phyloP scores from a whole-genome alignment of 805 yeast genomes.

The Metschnikowia vanudenii region DNA sequence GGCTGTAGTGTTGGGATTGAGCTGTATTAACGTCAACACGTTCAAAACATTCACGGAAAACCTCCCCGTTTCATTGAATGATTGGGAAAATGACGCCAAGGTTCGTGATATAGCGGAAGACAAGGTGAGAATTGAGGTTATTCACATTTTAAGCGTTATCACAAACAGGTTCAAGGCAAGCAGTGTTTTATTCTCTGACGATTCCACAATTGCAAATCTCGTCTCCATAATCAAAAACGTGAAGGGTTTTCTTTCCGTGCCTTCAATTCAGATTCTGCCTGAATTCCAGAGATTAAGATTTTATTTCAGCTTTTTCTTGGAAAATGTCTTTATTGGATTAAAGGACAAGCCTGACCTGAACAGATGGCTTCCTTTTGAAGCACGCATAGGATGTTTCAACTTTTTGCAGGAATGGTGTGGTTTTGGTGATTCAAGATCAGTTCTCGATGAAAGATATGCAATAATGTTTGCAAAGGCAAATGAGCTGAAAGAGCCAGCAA shows the following conservation, averaged over 20 bases:
- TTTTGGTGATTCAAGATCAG: slow-evolving; percentile 61
- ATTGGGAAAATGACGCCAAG: slow-evolving; percentile 41
- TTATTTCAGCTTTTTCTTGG: slow-evolving; percentile 79
- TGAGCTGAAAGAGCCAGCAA: slow-evolving; percentile 38
- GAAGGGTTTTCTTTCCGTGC: slow-evolving; percentile 55
- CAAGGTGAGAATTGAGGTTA: slow-evolving; percentile 66
- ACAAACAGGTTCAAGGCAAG: slow-evolving; percentile 59
- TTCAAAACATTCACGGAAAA: slow-evolving; percentile 79
- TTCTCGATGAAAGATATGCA: slow-evolving; percentile 66
- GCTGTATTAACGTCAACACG: slow-evolving; percentile 87
- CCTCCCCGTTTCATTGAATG: slow-evolving; percentile 56
- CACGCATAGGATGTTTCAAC: slow-evolving; percentile 77
- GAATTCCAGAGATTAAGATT: slow-evolving; percentile 76
- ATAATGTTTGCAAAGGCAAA: slow-evolving; percentile 49
- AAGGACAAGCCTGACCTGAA: slow-evolving; percentile 37
- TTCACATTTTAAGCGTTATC: slow-evolving; percentile 69
- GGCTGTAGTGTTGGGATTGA: slow-evolving; percentile 84
- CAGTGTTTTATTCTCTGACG: slow-evolving; percentile 55
- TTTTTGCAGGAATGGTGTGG: slow-evolving; percentile 95
- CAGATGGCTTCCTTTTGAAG: slow-evolving; percentile 80
- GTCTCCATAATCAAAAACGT: slow-evolving; percentile 61
- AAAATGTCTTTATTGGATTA: slow-evolving; percentile 64
- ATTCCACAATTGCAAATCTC: slow-evolving; percentile 63
- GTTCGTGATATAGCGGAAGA: slow-evolving; percentile 37
- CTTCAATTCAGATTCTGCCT: slow-evolving; percentile 59